phyloP scores from a whole-genome alignment of 108 stramenopile genomes.

The Stephanodiscus triporus region DNA sequence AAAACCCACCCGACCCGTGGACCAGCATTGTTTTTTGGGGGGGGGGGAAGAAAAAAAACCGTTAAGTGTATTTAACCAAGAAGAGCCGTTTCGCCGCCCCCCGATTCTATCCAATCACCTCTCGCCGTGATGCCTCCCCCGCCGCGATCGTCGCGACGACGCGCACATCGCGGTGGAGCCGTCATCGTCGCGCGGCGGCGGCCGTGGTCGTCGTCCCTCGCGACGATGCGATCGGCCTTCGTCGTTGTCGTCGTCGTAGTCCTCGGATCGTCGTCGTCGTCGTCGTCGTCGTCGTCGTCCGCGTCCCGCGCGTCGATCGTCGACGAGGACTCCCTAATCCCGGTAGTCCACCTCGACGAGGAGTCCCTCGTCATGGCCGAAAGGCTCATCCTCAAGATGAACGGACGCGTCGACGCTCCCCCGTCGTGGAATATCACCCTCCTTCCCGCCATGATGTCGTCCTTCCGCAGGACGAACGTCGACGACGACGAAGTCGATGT shows the following conservation, averaged over 20 bases:
- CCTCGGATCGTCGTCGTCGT: not conserved
- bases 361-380: slow-evolving; percentile 2
- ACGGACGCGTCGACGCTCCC: not conserved
- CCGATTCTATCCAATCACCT: too few relatives aligned
- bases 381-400: not conserved
- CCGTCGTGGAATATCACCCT: not conserved
- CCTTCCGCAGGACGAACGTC: not conserved
- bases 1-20: too few relatives aligned
- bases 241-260: not conserved
- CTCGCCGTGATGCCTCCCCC: too few relatives aligned
- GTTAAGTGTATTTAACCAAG: too few relatives aligned
- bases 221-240: too few relatives aligned
- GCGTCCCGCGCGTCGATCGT: not conserved
- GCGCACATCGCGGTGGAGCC: too few relatives aligned
- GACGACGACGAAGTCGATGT: not conserved
- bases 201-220: too few relatives aligned
- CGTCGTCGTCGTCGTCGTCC: not conserved
- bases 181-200: too few relatives aligned
- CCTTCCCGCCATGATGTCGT: not conserved
- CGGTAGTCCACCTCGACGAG: not conserved
- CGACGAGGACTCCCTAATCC: not conserved
- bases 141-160: too few relatives aligned
- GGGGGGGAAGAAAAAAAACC: too few relatives aligned
- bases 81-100: too few relatives aligned
- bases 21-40: too few relatives aligned